Conservation (phyloP, 176 grass and related monocot genomes). For the Aegilops speltoides region DNA sequence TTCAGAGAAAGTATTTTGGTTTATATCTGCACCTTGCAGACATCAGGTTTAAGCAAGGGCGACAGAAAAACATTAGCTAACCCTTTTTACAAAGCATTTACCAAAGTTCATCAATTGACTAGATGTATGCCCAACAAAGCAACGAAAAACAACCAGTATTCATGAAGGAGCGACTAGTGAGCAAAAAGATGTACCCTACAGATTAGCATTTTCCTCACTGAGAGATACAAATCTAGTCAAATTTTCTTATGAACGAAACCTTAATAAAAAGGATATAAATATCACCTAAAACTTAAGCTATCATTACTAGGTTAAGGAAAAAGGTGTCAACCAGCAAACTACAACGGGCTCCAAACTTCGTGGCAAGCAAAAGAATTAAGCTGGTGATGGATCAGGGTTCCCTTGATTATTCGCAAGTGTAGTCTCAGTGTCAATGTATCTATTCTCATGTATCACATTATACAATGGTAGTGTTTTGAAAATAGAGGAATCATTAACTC, state of each 20-base stretch:
- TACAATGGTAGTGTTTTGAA: background rate
- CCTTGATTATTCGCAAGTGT: background rate
- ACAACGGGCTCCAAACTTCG: background rate
- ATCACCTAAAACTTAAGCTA: background rate
- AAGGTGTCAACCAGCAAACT: background rate
- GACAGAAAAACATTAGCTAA: background rate
- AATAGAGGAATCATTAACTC: background rate
- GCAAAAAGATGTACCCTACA: background rate
- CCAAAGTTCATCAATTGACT: background rate
- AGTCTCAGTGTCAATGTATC: background rate
- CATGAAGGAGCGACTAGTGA: background rate
- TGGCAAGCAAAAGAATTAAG: constrained; percentile 7
- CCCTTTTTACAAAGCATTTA: background rate
- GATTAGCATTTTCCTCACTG: background rate
- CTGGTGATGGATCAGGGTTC: background rate
- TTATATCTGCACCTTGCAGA: background rate
- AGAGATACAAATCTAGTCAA: background rate
- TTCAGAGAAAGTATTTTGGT: background rate
- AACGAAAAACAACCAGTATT: background rate
- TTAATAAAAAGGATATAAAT: background rate
- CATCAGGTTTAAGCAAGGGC: constrained; percentile 7
- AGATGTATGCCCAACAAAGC: background rate
- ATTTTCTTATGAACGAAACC: background rate
- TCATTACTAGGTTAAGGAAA: background rate
- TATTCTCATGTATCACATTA: background rate